Base-by-base conservation (phyloP, 164 flowering plant species). In the Umbellularia californica region DNA sequence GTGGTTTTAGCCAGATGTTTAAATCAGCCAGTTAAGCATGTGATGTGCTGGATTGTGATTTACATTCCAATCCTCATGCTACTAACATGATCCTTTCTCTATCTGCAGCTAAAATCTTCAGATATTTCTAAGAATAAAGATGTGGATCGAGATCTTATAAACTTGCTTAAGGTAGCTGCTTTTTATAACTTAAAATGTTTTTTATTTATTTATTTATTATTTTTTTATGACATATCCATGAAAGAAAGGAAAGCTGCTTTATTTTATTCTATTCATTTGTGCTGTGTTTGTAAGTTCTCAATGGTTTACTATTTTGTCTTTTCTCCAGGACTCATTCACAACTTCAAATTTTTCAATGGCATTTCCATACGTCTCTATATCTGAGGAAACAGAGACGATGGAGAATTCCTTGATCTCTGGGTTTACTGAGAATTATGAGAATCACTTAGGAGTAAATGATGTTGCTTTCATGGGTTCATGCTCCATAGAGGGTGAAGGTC, bases 341-440 rank as follows among this genome's bases (percentile, higher is more conserved):
- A 83, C 75, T 30, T 89, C 98, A 70, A 91, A 86, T 64, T 85
- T 85, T 79, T 94, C 98, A 73, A 82, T 94, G 86, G 96, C 97
- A 62, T 90, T 90, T 78, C 97, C 98, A 10, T 94, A 89, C 82
- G 84, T 94, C 72, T 79, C 86, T 70, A 76, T 85, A 70, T 79
- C 89, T 58, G 87, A 83, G 63, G 90, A 83, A 75, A 75, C 81
- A 55, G 86, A 80, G 72, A 74, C 87, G 25, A 75, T 94, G 79
- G 94, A 88, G 77, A 88, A 77, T 76, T 81, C 87, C 47, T 78
- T 94, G 83, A 76, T 91, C 64, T 83, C 93, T 64, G 94, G 87
- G 72, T 87, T 94, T 72, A 74, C 77, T 50, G 86, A 88, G 73
- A 76, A 81, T 69, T 94, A 95, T 84, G 89, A 83, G 41, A 74